Evolutionary conservation across 495 filamentous ascomycete genomes (phyloP).

Genomic region (Penicillium dipodomyicola): DNA sequence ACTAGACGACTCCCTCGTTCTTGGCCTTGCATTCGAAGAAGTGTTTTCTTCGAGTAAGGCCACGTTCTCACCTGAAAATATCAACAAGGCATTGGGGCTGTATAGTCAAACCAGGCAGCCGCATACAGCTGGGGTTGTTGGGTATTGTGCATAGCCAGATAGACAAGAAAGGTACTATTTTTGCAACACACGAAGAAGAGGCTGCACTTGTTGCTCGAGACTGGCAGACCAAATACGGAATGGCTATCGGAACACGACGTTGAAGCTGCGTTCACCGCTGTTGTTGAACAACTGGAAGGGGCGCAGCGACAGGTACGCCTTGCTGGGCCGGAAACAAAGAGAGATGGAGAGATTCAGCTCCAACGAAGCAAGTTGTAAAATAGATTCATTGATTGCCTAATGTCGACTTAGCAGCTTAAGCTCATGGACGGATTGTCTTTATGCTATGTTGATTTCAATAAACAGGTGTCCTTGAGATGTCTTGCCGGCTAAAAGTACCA

Average conservation of each 20-base stretch:
- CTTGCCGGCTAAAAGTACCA: no score
- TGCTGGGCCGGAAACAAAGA: neutral
- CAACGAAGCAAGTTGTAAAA: conserved; percentile 15
- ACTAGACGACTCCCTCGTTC: conserved; percentile 45
- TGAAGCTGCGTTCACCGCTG: conserved; percentile 34
- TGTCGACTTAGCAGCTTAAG: neutral
- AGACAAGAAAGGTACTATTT: conserved; percentile 20
- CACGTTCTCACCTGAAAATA: conserved; percentile 21
- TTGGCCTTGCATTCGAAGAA: conserved; percentile 29
- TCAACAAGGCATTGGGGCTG: conserved; percentile 33
- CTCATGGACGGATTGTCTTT: neutral
- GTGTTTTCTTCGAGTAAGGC: conserved; percentile 3
- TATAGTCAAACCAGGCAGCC: conserved; percentile 43
- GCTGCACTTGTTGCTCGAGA: conserved; percentile 35
- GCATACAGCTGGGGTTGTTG: conserved; percentile 41
- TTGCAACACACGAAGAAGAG: conserved; percentile 32
- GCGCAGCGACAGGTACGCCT: neutral
- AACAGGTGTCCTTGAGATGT: no score
- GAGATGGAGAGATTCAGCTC: neutral
- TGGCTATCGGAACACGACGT: conserved; percentile 53
- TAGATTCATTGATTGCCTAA: neutral
- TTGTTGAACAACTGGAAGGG: neutral
- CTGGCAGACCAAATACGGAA: conserved; percentile 33
- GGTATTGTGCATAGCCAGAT: conserved; percentile 40
- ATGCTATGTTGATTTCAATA: no score